Evolutionary conservation across 345 rosid genomes (phyloP), one percentile per base, ranked within the genome.

Genomic region (Viola odorata): DNA sequence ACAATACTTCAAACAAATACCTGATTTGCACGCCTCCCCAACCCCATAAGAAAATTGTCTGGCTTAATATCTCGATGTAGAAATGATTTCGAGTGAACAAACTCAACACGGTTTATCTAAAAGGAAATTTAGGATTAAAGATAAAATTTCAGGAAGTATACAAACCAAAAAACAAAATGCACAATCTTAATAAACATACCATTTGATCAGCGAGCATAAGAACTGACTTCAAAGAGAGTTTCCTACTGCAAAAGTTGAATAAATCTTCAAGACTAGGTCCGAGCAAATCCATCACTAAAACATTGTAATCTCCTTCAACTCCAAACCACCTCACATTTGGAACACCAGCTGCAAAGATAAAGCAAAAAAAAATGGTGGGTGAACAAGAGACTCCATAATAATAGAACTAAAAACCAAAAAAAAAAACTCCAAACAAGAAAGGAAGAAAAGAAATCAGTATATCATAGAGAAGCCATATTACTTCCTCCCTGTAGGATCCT

Each of bases 401-500:
- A 8, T 8, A 38, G 16, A 37, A 55, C 12, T 36, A 17, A 47
- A 17, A 16, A 8, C 37, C 6, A 37, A 11, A 13, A 47, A 11
- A 13, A 47, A 42, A 47, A 57, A 16, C 36, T 13, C 32, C 5
- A 57, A 49, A 58, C 12, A 73, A 41, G 62, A 61, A 38, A n/a
- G 32, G 40, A 7, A 49, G 41, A 37, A n/a, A 15, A 45, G 13
- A 9, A 52, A 62, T 32, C 37, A 7, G 50, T 15, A 10, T 23
- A 23, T 23, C 32, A 23, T 44, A 17, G 7, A 50, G 48, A 61
- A 32, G 55, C 23, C 11, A 36, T 40, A 67, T 73, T 87, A 92
- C 98, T 92, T 84, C 97, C 97, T 82, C 96, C 98, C 64, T 92
- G 98, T 39, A 92, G 90, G 65, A 92, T 79, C 73, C 84, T 89